Evolutionary conservation across 75 land plant genomes (phyloP), one percentile per base, ranked within the genome.

Genomic region (Pseudotsuga menziesii): DNA sequence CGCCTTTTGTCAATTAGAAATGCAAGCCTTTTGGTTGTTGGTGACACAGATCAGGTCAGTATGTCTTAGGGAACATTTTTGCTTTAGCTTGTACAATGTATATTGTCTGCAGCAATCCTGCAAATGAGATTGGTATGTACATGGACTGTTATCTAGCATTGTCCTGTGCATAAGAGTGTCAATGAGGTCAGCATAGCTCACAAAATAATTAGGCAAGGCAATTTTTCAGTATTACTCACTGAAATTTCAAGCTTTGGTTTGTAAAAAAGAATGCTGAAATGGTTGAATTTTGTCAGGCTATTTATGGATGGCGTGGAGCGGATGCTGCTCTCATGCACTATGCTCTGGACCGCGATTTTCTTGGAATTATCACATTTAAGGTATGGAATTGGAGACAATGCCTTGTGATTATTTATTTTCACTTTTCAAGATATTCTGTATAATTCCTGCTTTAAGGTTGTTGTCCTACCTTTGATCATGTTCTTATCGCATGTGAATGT

Each of bases 271-370:
- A 69, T 8, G 20, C 44, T 69, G 52, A 69, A 69, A 69, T 69
- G 3, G 23, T 32, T 39, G 23, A 69, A 67, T 57, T 61, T 56
- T 26, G 22, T 60, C 27, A 80, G 81, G 81, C 81, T 60, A 80
- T 80, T 23, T 80, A 77, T 62, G 81, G 63, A 36, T 80, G 81
- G 81, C 55, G 81, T 78, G 81, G 81, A 44, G 81, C 81, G 3
- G 80, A 80, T 26, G 41, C 52, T 23, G 58, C 29, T 29, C 54
- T 77, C 52, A 80, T 77, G 82, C 80, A 78, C 11, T 63, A 72
- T 56, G 27, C 48, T 17, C 29, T 81, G 22, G 80, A 72, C 20
- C n/a, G 29, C 3, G 80, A 81, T 73, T 81, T 81, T 64, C 82
- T 61, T 16, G 12, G 11, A n/a, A 76, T 81, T 20, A 20, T 32